Evolutionary conservation across 2,329 filamentous ascomycete genomes (phyloP), one percentile per base, ranked within the genome.

Genomic region (Ophiognomonia clavigignenti-juglandacearum): DNA sequence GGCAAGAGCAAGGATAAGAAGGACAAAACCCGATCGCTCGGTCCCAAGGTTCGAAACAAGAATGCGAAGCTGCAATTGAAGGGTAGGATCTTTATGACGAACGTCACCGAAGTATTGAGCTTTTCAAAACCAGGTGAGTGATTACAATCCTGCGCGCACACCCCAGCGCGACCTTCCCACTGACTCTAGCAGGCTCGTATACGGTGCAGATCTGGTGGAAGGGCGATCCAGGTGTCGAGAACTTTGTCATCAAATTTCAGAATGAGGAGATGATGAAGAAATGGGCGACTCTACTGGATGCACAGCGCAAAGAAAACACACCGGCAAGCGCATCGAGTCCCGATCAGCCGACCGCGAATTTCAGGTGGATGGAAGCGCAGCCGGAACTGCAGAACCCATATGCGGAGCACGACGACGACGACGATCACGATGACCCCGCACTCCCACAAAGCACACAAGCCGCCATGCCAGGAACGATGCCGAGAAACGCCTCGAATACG

Each of bases 121-220:
- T 74, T 93, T 50, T 83, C 85, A 41, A 96, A 91, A 65, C 88
- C 89, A 67, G 90, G 91, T 95, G 79, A 62, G 78, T 62, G 48
- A 32, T n/a, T 19, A 24, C 36, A 26, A 24, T 9, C 11, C 14
- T 11, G 19, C 16, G 19, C 32, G 34, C 29, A 18, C 29, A 3
- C 20, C 10, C 6, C 11, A 41, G 37, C 23, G 32, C 51, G 29
- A 50, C 35, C 40, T 47, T 48, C 27, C 49, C 32, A 53, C 64
- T 68, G 57, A 72, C 54, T 34, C 6, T 31, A 43, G 9, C 58
- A 93, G 90, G 89, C 39, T 92, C 88, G 10, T 96, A 97, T 63
- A 92, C 88, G 2, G 88, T 96, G 51, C 92, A 97, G 62, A 97
- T 98, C 47, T 96, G 91, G 77, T 98, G 93, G 93, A 97, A 93